These are phyloP conservation scores for Cadophora sp. DNA, from an alignment of 2,329 filamentous ascomycete genomes.

Conservation along the genomic window DNA sequence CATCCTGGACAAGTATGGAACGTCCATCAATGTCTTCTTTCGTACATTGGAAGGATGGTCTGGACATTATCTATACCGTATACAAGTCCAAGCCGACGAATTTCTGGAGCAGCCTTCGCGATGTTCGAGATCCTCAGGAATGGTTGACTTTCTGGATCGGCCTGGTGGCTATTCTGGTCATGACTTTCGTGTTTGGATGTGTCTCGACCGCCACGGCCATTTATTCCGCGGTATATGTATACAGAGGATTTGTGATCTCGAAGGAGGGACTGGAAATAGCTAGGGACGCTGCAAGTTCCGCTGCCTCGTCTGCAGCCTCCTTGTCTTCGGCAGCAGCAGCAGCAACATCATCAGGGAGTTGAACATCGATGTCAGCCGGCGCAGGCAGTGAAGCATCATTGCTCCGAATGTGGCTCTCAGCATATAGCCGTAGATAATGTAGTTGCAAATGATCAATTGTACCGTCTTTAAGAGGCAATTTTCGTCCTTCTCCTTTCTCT, in stretches of 20 bases:
- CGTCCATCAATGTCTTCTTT: neutral
- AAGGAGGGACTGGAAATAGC: constrained; percentile 2
- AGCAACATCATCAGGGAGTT: neutral
- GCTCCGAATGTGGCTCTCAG: too few species aligned
- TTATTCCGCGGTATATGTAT: neutral
- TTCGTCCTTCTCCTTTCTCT: constrained; percentile 5
- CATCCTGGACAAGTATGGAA: neutral
- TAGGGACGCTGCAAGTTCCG: neutral
- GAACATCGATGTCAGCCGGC: neutral
- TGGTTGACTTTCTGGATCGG: neutral
- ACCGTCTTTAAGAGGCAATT: neutral
- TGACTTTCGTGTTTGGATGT: neutral
- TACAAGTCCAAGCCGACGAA: neutral
- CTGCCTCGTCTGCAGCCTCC: neutral
- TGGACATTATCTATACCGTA: neutral
- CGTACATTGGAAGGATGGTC: neutral
- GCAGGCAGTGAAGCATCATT: neutral
- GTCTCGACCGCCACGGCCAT: neutral
- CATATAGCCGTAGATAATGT: too few species aligned
- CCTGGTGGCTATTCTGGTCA: neutral
- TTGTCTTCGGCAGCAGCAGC: neutral
- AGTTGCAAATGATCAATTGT: neutral
- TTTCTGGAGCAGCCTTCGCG: neutral
- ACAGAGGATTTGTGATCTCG: neutral
- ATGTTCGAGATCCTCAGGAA: neutral